Evolutionary conservation across 768 basidiomycete species (phyloP).

Genomic region (Podaxis pistillaris): DNA sequence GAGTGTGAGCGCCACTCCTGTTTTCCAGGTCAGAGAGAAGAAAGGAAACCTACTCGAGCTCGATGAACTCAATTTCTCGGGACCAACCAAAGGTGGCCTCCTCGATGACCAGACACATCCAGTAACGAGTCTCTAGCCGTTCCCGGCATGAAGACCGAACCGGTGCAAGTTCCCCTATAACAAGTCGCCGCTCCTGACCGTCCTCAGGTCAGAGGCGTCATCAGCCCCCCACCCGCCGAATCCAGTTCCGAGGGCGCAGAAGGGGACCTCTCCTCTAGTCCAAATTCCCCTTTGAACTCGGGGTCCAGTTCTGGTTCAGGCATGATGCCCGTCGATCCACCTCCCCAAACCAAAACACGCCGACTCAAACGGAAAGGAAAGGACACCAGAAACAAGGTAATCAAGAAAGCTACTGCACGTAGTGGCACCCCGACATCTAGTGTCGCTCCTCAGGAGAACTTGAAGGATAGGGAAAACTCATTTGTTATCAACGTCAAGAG

Average conservation of each 20-base stretch:
- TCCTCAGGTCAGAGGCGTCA: not conserved
- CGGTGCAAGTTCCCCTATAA: conserved; percentile 41
- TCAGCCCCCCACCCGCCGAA: conserved; percentile 10
- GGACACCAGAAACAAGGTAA: conserved; percentile 15
- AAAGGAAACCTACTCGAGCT: conserved; percentile 34
- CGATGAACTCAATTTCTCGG: conserved; percentile 55
- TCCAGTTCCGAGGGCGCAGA: conserved; percentile 22
- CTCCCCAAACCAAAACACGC: conserved; percentile 16
- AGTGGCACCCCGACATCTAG: conserved; percentile 3
- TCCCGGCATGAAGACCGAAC: conserved; percentile 39
- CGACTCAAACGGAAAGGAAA: conserved; percentile 20
- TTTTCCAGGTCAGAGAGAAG: conserved; percentile 37
- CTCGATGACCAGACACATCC: conserved; percentile 16
- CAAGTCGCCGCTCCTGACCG: conserved; percentile 25
- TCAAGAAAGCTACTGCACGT: not conserved
- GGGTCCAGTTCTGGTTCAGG: not conserved
- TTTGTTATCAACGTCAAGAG: conserved; percentile 92
- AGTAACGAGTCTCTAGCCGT: conserved; percentile 14
- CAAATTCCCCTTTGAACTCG: not conserved
- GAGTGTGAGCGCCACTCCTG: conserved; percentile 51
- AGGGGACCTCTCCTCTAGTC: conserved; percentile 8
- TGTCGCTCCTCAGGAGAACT: not conserved
- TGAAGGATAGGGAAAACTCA: conserved; percentile 24
- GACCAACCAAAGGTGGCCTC: conserved; percentile 29
- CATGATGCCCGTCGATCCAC: conserved; percentile 16